A percentile compares a stretch with the other conserved stretches of the same genome.
Evolutionary conservation across 2,329 filamentous ascomycete species (phyloP).

Genomic region (Ophiocordyceps sinensis): DNA sequence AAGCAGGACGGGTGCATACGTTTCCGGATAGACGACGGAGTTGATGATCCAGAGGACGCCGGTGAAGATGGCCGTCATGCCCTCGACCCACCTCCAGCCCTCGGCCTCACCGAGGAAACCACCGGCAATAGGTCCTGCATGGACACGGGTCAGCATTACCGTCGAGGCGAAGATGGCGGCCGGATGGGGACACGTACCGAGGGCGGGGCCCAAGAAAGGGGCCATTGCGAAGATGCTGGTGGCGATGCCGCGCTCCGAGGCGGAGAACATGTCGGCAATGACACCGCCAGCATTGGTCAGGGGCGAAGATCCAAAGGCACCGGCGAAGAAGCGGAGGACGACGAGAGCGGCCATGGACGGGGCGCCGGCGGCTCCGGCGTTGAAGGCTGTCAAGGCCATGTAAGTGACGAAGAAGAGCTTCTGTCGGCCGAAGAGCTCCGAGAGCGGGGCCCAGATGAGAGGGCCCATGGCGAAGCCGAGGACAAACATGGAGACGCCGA

Average conservation of each 20-base stretch:
- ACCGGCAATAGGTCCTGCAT: conserved; percentile 41
- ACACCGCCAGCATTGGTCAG: conserved; percentile 49
- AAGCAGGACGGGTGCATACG: conserved; percentile 43
- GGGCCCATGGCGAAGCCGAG: conserved; percentile 48
- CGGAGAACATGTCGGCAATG: conserved; percentile 48
- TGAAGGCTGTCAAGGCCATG: conserved; percentile 43
- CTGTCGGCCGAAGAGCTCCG: conserved; percentile 48
- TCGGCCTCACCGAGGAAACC: conserved; percentile 45
- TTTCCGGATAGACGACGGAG: conserved; percentile 39
- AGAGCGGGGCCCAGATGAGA: conserved; percentile 50
- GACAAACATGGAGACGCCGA: conserved; percentile 51
- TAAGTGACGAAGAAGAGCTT: conserved; percentile 46
- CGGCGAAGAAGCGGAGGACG: conserved; percentile 55
- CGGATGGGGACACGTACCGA: conserved; percentile 19
- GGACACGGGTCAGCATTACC: not conserved
- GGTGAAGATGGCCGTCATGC: conserved; percentile 46
- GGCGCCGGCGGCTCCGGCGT: conserved; percentile 40
- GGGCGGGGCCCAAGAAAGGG: conserved; percentile 47
- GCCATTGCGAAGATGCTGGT: conserved; percentile 46
- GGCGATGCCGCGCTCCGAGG: conserved; percentile 39
- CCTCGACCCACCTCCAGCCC: conserved; percentile 53
- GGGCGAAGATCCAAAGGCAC: conserved; percentile 46
- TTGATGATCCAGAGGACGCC: conserved; percentile 42
- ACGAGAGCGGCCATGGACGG: conserved; percentile 45
- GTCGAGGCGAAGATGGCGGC: not conserved